phyloP scores from a whole-genome alignment of 1,284 basidiomycete species.

The Cryptococcus amylolentus region DNA sequence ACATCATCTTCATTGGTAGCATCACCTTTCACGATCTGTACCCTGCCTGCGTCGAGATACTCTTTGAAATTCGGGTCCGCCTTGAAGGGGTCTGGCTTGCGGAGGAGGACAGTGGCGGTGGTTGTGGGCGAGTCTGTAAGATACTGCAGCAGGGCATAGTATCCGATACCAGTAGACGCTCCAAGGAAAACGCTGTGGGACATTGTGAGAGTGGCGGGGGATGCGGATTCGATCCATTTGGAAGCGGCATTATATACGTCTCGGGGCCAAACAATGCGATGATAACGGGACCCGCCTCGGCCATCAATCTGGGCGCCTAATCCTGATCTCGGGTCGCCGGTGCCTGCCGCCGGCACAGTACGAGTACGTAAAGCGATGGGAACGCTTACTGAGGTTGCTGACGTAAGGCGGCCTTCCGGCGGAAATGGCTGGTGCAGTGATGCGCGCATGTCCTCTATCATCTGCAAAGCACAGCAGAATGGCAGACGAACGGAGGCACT shows the following conservation, averaged over 20 bases:
- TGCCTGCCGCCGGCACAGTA: too few species aligned
- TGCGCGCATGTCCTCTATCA: too few species aligned
- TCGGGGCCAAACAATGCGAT: too few species aligned
- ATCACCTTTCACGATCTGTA: conserved; percentile 24
- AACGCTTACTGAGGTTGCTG: too few species aligned
- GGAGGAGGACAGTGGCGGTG: conserved; percentile 16
- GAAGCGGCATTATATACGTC: too few species aligned
- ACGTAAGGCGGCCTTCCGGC: too few species aligned
- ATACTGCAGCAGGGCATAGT: conserved; percentile 11
- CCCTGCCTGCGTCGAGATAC: conserved; percentile 14
- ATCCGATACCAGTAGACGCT: conserved; percentile 22
- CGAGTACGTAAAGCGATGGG: too few species aligned
- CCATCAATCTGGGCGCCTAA: too few species aligned
- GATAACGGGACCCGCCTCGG: too few species aligned
- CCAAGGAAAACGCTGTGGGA: conserved; percentile 22
- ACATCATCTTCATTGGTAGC: conserved; percentile 26
- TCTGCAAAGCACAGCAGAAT: conserved; percentile 2
- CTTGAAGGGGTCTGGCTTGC: conserved; percentile 20
- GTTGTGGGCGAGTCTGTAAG: not conserved
- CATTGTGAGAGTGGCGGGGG: not conserved
- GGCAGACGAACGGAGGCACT: conserved; percentile 42
- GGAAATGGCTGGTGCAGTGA: too few species aligned
- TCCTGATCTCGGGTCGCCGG: too few species aligned
- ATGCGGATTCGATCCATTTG: not conserved
- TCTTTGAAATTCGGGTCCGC: conserved; percentile 10